These are phyloP conservation scores for Phytopythium kandeliae DNA, from an alignment of 352 stramenopile genomes.

Conservation along the genomic window DNA sequence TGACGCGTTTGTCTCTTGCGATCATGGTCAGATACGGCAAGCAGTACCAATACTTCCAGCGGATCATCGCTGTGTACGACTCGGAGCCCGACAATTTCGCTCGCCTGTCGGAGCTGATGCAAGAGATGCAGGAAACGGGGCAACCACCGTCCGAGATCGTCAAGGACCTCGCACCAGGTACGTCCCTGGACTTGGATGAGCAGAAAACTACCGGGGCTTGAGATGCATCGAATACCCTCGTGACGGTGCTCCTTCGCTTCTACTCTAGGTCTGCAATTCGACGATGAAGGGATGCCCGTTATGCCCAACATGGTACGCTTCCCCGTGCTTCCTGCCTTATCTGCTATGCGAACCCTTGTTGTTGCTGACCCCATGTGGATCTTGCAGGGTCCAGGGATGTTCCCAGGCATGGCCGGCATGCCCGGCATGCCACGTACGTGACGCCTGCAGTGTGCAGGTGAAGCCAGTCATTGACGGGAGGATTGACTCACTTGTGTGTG, in stretches of 20 bases:
- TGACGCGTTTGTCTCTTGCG: constrained; percentile 4
- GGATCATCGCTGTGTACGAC: constrained; percentile 96
- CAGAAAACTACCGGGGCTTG: too few relatives aligned
- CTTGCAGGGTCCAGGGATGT: constrained; percentile 59
- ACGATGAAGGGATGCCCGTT: constrained; percentile 95
- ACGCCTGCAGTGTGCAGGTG: too few relatives aligned
- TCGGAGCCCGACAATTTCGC: constrained; percentile 95
- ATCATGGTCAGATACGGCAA: constrained; percentile 79
- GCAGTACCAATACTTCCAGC: constrained; percentile 97
- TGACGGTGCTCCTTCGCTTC: too few relatives aligned
- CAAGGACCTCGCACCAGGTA: constrained; percentile 95
- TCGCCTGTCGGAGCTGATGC: constrained; percentile 96
- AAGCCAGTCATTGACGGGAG: too few relatives aligned
- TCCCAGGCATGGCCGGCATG: constrained; percentile 80
- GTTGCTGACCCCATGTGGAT: neutral
- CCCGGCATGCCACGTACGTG: constrained; percentile 68
- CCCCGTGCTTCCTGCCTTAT: neutral
- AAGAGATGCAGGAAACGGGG: constrained; percentile 92
- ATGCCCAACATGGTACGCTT: constrained; percentile 89
- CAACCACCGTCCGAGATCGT: constrained; percentile 97
- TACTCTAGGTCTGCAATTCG: constrained; percentile 95
- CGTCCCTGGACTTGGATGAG: too few relatives aligned
- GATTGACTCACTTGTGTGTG: constrained; percentile 5
- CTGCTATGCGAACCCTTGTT: neutral
- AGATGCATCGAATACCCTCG: too few relatives aligned